A percentile compares a stretch with the other conserved stretches of the same genome.
Conservation (phyloP, 305 asterid species). For the Nicotiana rustica region DNA sequence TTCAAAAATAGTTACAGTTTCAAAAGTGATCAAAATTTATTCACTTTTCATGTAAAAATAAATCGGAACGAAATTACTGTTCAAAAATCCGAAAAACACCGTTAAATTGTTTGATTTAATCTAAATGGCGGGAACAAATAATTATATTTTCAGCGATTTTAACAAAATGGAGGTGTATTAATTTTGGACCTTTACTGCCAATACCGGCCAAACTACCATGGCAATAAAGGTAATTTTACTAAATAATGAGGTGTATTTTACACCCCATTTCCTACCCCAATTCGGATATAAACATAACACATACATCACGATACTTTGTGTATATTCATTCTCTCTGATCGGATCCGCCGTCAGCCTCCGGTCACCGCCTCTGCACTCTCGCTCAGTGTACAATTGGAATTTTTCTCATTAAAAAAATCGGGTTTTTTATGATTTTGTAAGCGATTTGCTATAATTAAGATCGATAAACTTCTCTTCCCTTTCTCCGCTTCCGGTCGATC, state of each 20-base stretch:
- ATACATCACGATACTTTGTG: neutral
- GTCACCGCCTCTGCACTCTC: slow-evolving; percentile 22
- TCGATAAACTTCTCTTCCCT: slow-evolving; percentile 18
- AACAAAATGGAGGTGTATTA: too few relatives aligned
- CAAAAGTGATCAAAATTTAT: too few relatives aligned
- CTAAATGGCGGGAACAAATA: too few relatives aligned
- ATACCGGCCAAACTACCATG: neutral
- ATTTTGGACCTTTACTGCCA: too few relatives aligned
- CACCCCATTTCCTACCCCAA: neutral
- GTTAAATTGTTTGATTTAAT: too few relatives aligned
- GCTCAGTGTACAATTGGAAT: neutral
- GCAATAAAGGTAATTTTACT: neutral
- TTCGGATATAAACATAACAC: neutral
- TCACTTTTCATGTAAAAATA: too few relatives aligned
- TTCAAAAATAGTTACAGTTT: too few relatives aligned
- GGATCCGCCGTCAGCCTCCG: slow-evolving; percentile 41
- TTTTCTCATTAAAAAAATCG: neutral
- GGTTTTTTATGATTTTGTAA: neutral
- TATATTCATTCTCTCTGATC: neutral
- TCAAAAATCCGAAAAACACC: too few relatives aligned
- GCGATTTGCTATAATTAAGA: neutral
- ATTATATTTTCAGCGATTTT: too few relatives aligned
- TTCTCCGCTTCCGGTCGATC: too few relatives aligned
- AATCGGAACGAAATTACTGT: too few relatives aligned
- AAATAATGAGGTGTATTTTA: slow-evolving; percentile 25